Evolutionary conservation across 768 basidiomycete genomes (phyloP).

Genomic region (Leccinum rimulosum): DNA sequence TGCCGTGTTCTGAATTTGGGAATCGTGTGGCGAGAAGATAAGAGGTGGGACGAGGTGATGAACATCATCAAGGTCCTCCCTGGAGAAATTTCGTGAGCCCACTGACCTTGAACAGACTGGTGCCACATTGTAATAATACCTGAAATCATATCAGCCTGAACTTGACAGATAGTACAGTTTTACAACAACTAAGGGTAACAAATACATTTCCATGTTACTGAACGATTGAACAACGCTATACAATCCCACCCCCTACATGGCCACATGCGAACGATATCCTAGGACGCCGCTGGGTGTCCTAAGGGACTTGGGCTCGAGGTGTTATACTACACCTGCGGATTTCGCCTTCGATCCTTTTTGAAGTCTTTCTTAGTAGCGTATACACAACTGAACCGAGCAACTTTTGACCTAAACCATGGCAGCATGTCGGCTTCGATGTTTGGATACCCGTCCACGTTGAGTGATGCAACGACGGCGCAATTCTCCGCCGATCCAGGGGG

Average conservation of each 20-base stretch:
- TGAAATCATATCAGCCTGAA: not conserved
- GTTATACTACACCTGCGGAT: not conserved
- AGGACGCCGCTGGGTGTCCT: too few species aligned
- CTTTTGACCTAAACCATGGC: slow-evolving; percentile 58
- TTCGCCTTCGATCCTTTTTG: slow-evolving; percentile 25
- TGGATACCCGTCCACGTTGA: slow-evolving; percentile 57
- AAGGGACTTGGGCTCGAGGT: not conserved
- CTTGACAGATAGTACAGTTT: not conserved
- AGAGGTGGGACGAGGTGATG: slow-evolving; percentile 52
- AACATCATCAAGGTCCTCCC: slow-evolving; percentile 31
- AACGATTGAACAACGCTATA: not conserved
- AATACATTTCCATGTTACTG: not conserved
- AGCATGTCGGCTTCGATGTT: slow-evolving; percentile 52
- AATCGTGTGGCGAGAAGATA: slow-evolving; percentile 57
- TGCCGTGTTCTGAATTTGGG: slow-evolving; percentile 54
- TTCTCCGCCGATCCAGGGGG: slow-evolving; percentile 17
- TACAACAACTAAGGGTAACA: slow-evolving; percentile 10
- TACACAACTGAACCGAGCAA: slow-evolving; percentile 55
- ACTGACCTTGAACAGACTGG: not conserved
- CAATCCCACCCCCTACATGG: not conserved
- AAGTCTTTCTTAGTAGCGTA: slow-evolving; percentile 55
- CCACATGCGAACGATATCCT: not conserved
- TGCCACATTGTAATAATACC: not conserved
- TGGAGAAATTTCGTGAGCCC: slow-evolving; percentile 15
- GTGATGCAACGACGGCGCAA: slow-evolving; percentile 36